A percentile compares a stretch with the other conserved stretches of the same genome.
These are phyloP conservation scores for Trametes cingulata DNA, from an alignment of 768 basidiomycete species.

Conservation along the genomic window DNA sequence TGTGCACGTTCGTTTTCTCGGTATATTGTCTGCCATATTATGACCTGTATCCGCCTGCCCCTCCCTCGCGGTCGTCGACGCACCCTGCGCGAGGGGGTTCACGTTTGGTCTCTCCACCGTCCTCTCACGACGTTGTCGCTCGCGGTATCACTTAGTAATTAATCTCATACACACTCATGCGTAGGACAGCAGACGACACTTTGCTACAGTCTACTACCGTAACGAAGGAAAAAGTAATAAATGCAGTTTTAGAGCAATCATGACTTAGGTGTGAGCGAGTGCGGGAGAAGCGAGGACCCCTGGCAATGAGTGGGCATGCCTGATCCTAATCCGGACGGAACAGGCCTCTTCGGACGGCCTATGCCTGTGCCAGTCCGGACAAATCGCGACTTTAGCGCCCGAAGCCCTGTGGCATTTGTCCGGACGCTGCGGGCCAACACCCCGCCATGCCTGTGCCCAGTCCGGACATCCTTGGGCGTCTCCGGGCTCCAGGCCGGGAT, in stretches of 20 bases:
- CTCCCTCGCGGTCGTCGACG: neutral
- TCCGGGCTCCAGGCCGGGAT: no score
- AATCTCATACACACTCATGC: slow-evolving; percentile 13
- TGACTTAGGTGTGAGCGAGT: neutral
- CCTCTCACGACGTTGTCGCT: slow-evolving; percentile 16
- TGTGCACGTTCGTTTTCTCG: slow-evolving; percentile 19
- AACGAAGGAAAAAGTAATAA: slow-evolving; percentile 20
- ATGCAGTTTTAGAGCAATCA: slow-evolving; percentile 16
- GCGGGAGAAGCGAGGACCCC: neutral
- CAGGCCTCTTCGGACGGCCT: no score
- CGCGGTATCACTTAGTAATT: slow-evolving; percentile 11
- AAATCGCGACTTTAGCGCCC: no score
- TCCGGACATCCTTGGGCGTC: no score
- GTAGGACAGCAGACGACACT: slow-evolving; percentile 18
- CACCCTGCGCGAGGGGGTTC: neutral
- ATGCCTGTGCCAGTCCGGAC: no score
- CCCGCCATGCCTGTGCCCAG: no score
- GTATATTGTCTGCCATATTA: neutral
- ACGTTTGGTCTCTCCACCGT: neutral
- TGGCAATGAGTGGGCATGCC: no score
- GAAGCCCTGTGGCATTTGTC: no score
- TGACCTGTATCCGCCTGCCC: neutral
- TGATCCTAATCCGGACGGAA: no score
- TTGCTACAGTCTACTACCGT: slow-evolving; percentile 19
- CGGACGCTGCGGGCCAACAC: no score